phyloP scores from a whole-genome alignment of 2,329 filamentous ascomycete species.

The Achaetomium macrosporum region DNA sequence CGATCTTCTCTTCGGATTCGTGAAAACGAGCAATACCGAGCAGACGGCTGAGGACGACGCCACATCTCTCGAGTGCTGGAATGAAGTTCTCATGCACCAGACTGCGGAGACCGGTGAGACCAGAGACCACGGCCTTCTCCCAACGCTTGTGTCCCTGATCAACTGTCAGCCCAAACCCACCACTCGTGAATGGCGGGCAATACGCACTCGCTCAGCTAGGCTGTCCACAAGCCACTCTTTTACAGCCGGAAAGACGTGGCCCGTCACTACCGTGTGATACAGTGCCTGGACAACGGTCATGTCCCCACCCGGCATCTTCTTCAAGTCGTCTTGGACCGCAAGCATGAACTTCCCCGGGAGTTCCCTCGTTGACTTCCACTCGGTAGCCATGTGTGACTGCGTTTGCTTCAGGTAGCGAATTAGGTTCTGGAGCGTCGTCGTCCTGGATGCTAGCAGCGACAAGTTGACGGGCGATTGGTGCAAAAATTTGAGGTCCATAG shows the following conservation, averaged over 20 bases:
- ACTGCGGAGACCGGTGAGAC: constrained; percentile 69
- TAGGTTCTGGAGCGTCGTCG: constrained; percentile 80
- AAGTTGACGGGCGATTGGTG: constrained; percentile 72
- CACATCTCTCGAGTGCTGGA: constrained; percentile 77
- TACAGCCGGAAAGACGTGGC: constrained; percentile 67
- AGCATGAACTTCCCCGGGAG: constrained; percentile 72
- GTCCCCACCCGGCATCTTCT: constrained; percentile 53
- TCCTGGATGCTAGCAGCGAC: constrained; percentile 77
- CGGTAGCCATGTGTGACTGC: constrained; percentile 69
- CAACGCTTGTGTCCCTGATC: constrained; percentile 81
- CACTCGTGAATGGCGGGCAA: not conserved
- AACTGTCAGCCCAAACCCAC: constrained; percentile 9
- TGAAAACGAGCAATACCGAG: constrained; percentile 79
- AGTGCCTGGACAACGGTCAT: constrained; percentile 65
- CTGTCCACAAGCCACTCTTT: constrained; percentile 87
- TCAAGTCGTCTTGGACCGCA: constrained; percentile 69
- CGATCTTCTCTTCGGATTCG: constrained; percentile 58
- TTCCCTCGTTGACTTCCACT: constrained; percentile 78
- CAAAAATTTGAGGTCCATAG: constrained; percentile 79
- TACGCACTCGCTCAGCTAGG: constrained; percentile 65
- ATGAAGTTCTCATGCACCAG: constrained; percentile 83
- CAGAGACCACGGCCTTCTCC: constrained; percentile 78
- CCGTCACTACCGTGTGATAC: constrained; percentile 79
- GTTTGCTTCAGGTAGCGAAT: constrained; percentile 79
- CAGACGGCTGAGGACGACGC: constrained; percentile 74